Evolutionary conservation across 345 rosid species (phyloP).

Genomic region (Camelina laxa): DNA sequence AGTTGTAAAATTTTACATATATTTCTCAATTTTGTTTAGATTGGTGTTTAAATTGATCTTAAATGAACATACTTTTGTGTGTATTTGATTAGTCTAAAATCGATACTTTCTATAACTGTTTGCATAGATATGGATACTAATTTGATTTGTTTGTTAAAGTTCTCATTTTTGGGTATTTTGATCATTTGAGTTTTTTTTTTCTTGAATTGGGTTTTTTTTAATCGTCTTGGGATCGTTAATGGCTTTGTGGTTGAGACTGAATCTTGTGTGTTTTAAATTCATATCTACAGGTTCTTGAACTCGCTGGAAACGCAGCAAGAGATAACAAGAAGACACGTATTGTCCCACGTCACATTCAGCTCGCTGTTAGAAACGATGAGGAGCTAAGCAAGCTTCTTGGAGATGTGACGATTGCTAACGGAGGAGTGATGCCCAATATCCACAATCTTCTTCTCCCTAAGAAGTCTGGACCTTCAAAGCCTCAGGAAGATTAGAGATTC

Average conservation of each 20-base stretch:
- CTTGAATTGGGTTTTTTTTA: neutral
- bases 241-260: neutral
- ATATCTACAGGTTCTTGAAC: slow-evolving; percentile 67
- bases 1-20: neutral
- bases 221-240: neutral
- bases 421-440: slow-evolving; percentile 97
- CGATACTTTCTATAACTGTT: neutral
- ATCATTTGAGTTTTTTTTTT: neutral
- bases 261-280: neutral
- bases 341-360: slow-evolving; percentile 91
- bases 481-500: slow-evolving; percentile 55
- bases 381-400: slow-evolving; percentile 97
- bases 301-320: slow-evolving; percentile 89
- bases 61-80: neutral
- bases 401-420: slow-evolving; percentile 92
- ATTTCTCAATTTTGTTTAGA: neutral
- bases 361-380: slow-evolving; percentile 89
- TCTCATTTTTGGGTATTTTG: neutral
- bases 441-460: slow-evolving; percentile 94
- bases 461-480: slow-evolving; percentile 71
- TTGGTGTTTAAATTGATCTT: neutral
- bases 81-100: neutral
- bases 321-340: slow-evolving; percentile 94
- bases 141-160: neutral
- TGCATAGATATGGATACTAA: neutral